Evolutionary conservation across 495 filamentous ascomycete genomes (phyloP), one percentile per base, ranked within the genome.

Genomic region (Trichoderma virens): DNA sequence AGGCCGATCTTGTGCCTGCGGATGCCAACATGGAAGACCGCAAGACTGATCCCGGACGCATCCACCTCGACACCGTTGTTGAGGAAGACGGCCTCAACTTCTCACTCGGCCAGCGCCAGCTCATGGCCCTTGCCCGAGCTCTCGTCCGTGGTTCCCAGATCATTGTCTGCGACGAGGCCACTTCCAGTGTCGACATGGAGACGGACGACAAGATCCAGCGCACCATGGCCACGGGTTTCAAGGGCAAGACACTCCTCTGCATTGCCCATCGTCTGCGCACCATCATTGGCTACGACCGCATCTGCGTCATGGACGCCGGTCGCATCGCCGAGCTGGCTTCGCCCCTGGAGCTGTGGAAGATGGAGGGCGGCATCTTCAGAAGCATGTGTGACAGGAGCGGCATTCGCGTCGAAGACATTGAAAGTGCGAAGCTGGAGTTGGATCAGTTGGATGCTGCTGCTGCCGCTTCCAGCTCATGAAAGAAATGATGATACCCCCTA

Each of bases 111-210:
- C 93, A 98, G 76, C 86, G 93, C 3, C 93, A 98, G 70, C 85
- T 97, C 16, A 95, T 98, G 90, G 93, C 94, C 3, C 81, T 98
- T 1, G 93, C 93, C 1, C 86, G 93, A 0, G 93, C 93, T 0
- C 83, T 97, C 2, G 93, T 97, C 0, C 85, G 94, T 34, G 84
- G 88, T 32, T 88, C 87, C 0, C 90, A 90, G 68, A 97, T 97
- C 75, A 97, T 97, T 69, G 87, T 98, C 60, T 96, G 92, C 75
- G 93, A 98, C 78, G 94, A 97, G 75, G 93, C 94, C 0, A 98
- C 93, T 0, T 90, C 86, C 4, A 89, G 85, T 5, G 92, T 98
- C 5, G 93, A 98, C 75, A 93, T 97, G 76, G 93, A 96, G 73
- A 98, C 94, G 13, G 93, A 98, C 67, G 85, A 90, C 75, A 93